phyloP scores from a whole-genome alignment of 1,139 yeast genomes.

The Sugiyamaella sp. region DNA sequence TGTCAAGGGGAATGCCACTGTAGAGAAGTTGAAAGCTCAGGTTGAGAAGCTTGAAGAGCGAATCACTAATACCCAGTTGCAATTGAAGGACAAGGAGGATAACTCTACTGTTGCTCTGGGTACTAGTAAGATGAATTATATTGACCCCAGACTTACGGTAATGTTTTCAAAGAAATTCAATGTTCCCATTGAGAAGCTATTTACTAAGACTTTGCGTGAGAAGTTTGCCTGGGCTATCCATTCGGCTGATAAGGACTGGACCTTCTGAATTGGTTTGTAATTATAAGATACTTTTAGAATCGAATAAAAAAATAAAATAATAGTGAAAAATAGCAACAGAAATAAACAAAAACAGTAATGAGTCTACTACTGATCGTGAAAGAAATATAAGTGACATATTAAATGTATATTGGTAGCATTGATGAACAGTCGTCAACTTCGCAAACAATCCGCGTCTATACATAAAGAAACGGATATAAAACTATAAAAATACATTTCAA shows the following conservation, averaged over 20 bases:
- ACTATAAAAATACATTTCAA: too few relatives aligned
- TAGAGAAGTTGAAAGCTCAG: slow-evolving; percentile 76
- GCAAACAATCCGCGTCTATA: too few relatives aligned
- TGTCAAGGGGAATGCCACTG: slow-evolving; percentile 54
- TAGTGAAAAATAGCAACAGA: too few relatives aligned
- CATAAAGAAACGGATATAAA: too few relatives aligned
- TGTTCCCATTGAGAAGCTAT: slow-evolving; percentile 91
- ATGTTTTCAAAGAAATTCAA: slow-evolving; percentile 83
- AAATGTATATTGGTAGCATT: too few relatives aligned
- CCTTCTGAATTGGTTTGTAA: slow-evolving; percentile 50
- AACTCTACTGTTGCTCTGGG: slow-evolving; percentile 92
- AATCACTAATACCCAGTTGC: slow-evolving; percentile 67
- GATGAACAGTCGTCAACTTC: too few relatives aligned
- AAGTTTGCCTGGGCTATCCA: slow-evolving; percentile 97
- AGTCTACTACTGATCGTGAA: too few relatives aligned
- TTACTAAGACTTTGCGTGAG: slow-evolving; percentile 87
- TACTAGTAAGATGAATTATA: slow-evolving; percentile 91
- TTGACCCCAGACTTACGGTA: slow-evolving; percentile 91
- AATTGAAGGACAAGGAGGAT: slow-evolving; percentile 88
- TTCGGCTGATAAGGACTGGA: slow-evolving; percentile 86
- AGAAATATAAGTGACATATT: too few relatives aligned
- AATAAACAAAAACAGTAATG: too few relatives aligned
- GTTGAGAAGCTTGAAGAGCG: slow-evolving; percentile 73
- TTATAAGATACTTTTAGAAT: neutral
- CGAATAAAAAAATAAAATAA: neutral